Evolutionary conservation across 805 yeast genomes (phyloP), one percentile per base, ranked within the genome.

Genomic region (Cyberlindnera maclurae): DNA sequence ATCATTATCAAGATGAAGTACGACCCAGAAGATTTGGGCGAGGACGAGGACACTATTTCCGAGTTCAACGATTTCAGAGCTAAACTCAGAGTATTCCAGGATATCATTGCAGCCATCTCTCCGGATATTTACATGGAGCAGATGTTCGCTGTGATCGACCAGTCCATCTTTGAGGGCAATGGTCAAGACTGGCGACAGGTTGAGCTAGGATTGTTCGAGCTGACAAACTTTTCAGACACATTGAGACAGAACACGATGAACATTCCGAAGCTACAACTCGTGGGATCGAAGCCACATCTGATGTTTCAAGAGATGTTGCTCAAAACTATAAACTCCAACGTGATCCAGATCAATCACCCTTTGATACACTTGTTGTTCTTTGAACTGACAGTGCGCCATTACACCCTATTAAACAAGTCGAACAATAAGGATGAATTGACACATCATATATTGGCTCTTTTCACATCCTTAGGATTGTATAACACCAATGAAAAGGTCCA

Each of bases 181-280:
- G 49, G 52, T 17, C 49, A 46, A 7, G 76, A 79, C 46, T 89
- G 97, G 97, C 75, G 87, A 56, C 75, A 73, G 20, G 68, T 86
- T 29, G 99, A 93, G 60, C 69, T 93, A 46, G 97, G 96, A 3
- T 65, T 93, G 37, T 88, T 70, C 57, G 94, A 89, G 61, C 70
- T 93, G 54, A 74, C 77, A 38, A 82, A 79, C 47, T 79, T 81
- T 47, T 78, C 88, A 36, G 97, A 90, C 44, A 74, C 84, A 40
- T 67, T 89, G 41, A 77, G 86, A 58, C 83, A 79, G 51, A 86
- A 86, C 49, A 59, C 81, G n/a, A 75, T 87, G 60, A 78, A 78
- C 50, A 54, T 83, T 30, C 80, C 82, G 31, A 79, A 85, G 55
- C 69, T 67, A 15, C 80, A 79, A 59, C 70, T 87, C 26, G 67